Conservation (phyloP, 139 green algal species). For the Nannochloris sp. region DNA sequence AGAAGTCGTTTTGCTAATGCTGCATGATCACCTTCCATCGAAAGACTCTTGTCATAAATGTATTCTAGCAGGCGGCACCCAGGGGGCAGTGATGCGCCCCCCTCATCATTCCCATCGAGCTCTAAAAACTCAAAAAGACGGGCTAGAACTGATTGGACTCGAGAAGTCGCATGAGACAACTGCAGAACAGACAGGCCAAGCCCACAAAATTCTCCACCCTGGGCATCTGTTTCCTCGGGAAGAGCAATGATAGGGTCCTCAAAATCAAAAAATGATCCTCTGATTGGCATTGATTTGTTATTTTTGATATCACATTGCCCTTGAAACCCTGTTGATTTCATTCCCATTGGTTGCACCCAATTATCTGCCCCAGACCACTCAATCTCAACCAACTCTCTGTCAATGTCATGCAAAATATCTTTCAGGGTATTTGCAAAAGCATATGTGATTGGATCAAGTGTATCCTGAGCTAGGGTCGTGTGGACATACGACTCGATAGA, state of each 20-base stretch:
- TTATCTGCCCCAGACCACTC: background rate
- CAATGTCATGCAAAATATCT: background rate
- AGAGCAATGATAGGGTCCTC: too few species aligned
- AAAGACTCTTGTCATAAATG: background rate
- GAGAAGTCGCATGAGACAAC: background rate
- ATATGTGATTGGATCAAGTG: background rate
- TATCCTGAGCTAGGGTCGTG: background rate
- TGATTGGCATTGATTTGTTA: background rate
- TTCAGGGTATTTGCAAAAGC: background rate
- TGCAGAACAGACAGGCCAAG: background rate
- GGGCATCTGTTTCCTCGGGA: background rate
- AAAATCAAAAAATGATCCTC: background rate
- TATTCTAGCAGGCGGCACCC: background rate
- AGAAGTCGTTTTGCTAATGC: background rate
- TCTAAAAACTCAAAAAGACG: background rate
- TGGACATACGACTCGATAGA: background rate
- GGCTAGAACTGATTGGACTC: background rate
- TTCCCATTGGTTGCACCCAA: background rate
- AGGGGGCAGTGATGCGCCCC: too few species aligned
- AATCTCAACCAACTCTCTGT: slow-evolving; percentile 1
- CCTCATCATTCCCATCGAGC: too few species aligned
- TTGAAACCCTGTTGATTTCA: background rate
- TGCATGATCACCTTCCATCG: background rate
- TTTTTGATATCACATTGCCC: background rate
- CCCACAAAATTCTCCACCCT: background rate